Conservation (phyloP, 495 filamentous ascomycete species). For the Glonium stellatum region DNA sequence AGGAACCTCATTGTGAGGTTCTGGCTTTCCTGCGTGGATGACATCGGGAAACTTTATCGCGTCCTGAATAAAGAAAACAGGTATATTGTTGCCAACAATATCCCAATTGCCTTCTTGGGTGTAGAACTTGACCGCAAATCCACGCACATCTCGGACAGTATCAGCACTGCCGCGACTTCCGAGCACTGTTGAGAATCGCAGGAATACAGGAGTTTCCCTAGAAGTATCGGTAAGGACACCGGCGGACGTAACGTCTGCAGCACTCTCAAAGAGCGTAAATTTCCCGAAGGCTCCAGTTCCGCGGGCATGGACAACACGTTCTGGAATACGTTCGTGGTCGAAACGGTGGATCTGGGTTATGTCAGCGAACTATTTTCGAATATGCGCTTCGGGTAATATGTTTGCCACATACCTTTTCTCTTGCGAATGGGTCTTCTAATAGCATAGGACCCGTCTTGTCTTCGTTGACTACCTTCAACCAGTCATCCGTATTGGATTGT, state of each 20-base stretch:
- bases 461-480: constrained; percentile 58
- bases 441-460: constrained; percentile 61
- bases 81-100: constrained; percentile 60
- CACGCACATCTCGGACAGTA: constrained; percentile 74
- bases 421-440: constrained; percentile 73
- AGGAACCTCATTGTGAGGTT: constrained; percentile 68
- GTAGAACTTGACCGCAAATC: constrained; percentile 78
- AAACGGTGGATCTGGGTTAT: constrained; percentile 62
- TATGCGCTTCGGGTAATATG: background rate
- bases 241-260: constrained; percentile 62
- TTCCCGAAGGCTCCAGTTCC: constrained; percentile 78
- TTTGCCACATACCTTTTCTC: constrained; percentile 58
- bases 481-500: constrained; percentile 68
- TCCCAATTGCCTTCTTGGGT: constrained; percentile 79
- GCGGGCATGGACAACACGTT: constrained; percentile 83
- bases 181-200: constrained; percentile 78
- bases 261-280: constrained; percentile 66
- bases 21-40: constrained; percentile 72
- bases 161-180: constrained; percentile 72
- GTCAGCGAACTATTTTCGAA: background rate
- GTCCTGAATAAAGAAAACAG: constrained; percentile 67
- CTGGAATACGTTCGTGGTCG: constrained; percentile 82
- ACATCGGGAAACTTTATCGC: constrained; percentile 66
- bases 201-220: constrained; percentile 69
- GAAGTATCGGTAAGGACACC: constrained; percentile 73